Percentiles rank a stretch among this genome's conserved stretches.
These are phyloP conservation scores for Penicillium psychrofluorescens DNA, from an alignment of 495 filamentous ascomycete genomes.

Conservation along the genomic window DNA sequence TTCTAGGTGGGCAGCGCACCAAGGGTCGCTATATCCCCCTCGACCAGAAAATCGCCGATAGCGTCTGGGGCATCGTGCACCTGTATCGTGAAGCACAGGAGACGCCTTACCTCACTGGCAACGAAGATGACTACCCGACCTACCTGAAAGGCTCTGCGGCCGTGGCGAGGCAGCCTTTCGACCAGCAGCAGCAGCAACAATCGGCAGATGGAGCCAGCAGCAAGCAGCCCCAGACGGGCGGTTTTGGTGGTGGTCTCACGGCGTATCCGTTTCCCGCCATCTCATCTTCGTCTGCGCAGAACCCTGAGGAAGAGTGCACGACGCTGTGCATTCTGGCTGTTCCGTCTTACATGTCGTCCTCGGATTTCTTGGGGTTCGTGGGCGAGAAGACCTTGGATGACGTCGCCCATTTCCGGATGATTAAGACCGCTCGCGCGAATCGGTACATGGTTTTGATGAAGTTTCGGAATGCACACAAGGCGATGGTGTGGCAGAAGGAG, in stretches of 20 bases:
- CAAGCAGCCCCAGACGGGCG: neutral
- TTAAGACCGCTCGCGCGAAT: slow-evolving; percentile 79
- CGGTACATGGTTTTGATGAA: slow-evolving; percentile 98
- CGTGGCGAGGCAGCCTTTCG: slow-evolving; percentile 24
- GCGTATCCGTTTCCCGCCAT: slow-evolving; percentile 18
- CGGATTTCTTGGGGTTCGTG: slow-evolving; percentile 87
- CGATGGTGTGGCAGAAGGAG: slow-evolving; percentile 71
- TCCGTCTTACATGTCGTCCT: slow-evolving; percentile 83
- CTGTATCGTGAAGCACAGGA: slow-evolving; percentile 82
- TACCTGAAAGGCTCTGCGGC: slow-evolving; percentile 37
- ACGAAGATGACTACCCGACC: slow-evolving; percentile 32
- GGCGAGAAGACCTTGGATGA: slow-evolving; percentile 82
- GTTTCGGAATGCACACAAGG: slow-evolving; percentile 68
- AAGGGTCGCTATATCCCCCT: slow-evolving; percentile 75
- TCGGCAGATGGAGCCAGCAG: neutral
- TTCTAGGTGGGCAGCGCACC: slow-evolving; percentile 51
- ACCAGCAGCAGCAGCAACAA: slow-evolving; percentile 8
- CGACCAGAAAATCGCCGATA: slow-evolving; percentile 67
- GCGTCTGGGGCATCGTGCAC: slow-evolving; percentile 91
- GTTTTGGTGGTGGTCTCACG: neutral
- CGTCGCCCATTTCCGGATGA: slow-evolving; percentile 93
- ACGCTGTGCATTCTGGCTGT: slow-evolving; percentile 92
- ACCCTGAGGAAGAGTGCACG: slow-evolving; percentile 61
- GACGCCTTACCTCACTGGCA: slow-evolving; percentile 40
- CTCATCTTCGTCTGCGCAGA: slow-evolving; percentile 7